These are phyloP conservation scores for Argentina anserina DNA, from an alignment of 306 rosid species.

Conservation along the genomic window DNA sequence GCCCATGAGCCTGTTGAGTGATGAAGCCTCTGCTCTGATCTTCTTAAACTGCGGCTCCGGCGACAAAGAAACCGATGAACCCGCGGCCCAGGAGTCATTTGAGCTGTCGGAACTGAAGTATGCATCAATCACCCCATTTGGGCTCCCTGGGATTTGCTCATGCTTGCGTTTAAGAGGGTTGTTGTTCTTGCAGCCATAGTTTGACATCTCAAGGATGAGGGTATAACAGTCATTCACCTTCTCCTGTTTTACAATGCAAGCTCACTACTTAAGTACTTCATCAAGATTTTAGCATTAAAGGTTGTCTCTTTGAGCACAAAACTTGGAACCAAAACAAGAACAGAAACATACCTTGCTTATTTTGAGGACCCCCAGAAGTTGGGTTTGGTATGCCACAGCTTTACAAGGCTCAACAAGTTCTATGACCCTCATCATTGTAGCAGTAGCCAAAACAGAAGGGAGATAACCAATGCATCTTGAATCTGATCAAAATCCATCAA, in stretches of 20 bases:
- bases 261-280: background rate
- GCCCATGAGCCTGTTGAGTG: slow-evolving; percentile 50
- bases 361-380: slow-evolving; percentile 67
- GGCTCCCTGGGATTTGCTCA: slow-evolving; percentile 58
- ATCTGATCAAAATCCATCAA: slow-evolving; percentile 35
- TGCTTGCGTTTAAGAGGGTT: slow-evolving; percentile 49
- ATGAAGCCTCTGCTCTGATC: slow-evolving; percentile 46
- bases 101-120: slow-evolving; percentile 63
- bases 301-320: background rate
- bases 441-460: slow-evolving; percentile 90
- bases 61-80: slow-evolving; percentile 41
- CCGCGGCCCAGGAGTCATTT: slow-evolving; percentile 75
- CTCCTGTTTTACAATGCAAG: slow-evolving; percentile 47
- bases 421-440: slow-evolving; percentile 74
- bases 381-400: slow-evolving; percentile 54
- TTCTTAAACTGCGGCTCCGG: slow-evolving; percentile 62
- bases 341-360: slow-evolving; percentile 51
- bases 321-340: background rate
- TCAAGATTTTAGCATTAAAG: background rate
- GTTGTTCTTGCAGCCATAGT: slow-evolving; percentile 19
- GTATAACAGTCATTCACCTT: slow-evolving; percentile 68
- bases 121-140: slow-evolving; percentile 77
- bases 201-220: slow-evolving; percentile 39
- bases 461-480: slow-evolving; percentile 71
- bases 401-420: slow-evolving; percentile 63